Percentiles rank a stretch among this genome's conserved stretches.
phyloP scores from a whole-genome alignment of 345 rosid genomes.

The Nephelium lappaceum region DNA sequence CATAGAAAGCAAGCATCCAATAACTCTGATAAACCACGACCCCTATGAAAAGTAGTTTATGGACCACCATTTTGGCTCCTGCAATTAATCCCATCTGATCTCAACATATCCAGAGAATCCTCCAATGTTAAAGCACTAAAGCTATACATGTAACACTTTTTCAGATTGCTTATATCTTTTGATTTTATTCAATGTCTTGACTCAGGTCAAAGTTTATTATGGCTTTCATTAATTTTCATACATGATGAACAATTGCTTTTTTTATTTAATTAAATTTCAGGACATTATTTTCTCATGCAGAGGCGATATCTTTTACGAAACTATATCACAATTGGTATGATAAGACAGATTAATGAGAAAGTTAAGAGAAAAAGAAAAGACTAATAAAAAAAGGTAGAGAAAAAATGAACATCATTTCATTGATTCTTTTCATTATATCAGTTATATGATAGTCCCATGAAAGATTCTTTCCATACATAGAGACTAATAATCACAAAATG shows the following conservation, averaged over 20 bases:
- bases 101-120: constrained; percentile 32
- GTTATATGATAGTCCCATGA: too few species aligned
- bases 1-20: constrained; percentile 30
- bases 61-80: constrained; percentile 50
- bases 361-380: too few species aligned
- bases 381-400: too few species aligned
- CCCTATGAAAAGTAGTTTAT: constrained; percentile 35
- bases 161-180: constrained; percentile 27
- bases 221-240: neutral
- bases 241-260: neutral
- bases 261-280: neutral
- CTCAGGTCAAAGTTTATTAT: constrained; percentile 15
- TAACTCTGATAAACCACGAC: constrained; percentile 25
- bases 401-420: too few species aligned
- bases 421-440: too few species aligned
- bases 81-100: constrained; percentile 14
- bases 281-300: neutral
- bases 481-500: neutral
- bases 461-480: too few species aligned
- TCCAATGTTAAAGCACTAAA: constrained; percentile 29
- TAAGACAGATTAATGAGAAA: too few species aligned
- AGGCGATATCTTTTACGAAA: too few species aligned
- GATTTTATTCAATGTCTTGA: constrained; percentile 24
- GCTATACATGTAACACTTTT: constrained; percentile 26
- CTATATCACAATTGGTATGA: too few species aligned